Evolutionary conservation across 2,329 filamentous ascomycete genomes (phyloP), one percentile per base, ranked within the genome.

Genomic region (Drechslerella stenobrocha): DNA sequence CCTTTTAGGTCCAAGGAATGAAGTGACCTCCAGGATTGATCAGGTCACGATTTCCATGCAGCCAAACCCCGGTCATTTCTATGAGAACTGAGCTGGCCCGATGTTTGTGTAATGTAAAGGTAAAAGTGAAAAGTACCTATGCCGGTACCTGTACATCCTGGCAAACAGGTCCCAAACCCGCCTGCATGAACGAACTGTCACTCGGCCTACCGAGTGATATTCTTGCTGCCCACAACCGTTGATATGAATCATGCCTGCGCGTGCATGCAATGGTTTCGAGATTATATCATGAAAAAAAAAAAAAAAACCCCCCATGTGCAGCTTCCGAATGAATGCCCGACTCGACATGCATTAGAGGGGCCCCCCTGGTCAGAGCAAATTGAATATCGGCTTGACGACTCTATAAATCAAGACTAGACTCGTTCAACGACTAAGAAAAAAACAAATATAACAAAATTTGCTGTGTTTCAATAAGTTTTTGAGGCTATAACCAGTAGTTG

Each of bases 311-410:
- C n/a, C n/a, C n/a, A 15, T 32, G 23, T 52, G 60, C 61, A 59
- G 61, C 61, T 67, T 67, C 61, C 61, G 63, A 67, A 67, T 60
- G 35, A 56, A 67, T 67, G 55, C 50, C 63, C 63, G 50, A 26
- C 44, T 55, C 50, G 55, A 60, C 63, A 34, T 60, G 63, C 63
- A 67, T 60, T 28, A 58, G 46, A 23, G n/a, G 18, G 13, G 45
- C 53, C 52, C 44, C 51, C 55, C 63, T 60, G 55, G 53, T 55
- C 55, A 67, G 22, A 44, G 35, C 42, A 46, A 53, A 42, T 51
- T 28, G 26, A n/a, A 44, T n/a, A 23, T 18, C 32, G 35, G 28
- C 37, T 28, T 50, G 47, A 51, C 50, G 28, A 60, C 47, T 20
- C 42, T 40, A 53, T 37, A 50, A 48, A 22, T 56, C 55, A 60